Conservation (phyloP, 1,139 yeast species). For the Blastobotrys indianensis region DNA sequence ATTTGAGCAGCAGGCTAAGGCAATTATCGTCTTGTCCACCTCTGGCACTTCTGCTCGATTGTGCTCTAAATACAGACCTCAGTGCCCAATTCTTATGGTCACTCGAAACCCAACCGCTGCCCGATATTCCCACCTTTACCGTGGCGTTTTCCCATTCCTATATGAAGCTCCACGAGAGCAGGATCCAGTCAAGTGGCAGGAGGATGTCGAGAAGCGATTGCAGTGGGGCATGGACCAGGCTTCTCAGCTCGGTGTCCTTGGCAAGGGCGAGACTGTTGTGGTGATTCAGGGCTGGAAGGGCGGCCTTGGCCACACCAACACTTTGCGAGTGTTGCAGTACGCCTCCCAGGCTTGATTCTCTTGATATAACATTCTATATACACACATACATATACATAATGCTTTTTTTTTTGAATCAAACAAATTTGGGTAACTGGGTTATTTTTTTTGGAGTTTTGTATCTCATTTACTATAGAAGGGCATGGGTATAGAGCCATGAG, state of each 20-base stretch:
- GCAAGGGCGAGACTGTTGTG: slow-evolving; percentile 83
- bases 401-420: too few species aligned
- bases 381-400: too few species aligned
- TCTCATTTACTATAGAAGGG: too few species aligned
- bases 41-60: slow-evolving; percentile 94
- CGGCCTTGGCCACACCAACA: slow-evolving; percentile 98
- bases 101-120: slow-evolving; percentile 93
- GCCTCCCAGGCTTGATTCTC: too few species aligned
- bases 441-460: too few species aligned
- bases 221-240: slow-evolving; percentile 93
- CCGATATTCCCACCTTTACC: slow-evolving; percentile 90
- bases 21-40: slow-evolving; percentile 92
- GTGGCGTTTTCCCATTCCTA: slow-evolving; percentile 98
- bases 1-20: slow-evolving; percentile 94
- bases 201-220: slow-evolving; percentile 92
- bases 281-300: slow-evolving; percentile 99
- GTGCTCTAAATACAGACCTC: slow-evolving; percentile 95
- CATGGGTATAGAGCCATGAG: too few species aligned
- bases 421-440: too few species aligned
- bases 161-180: slow-evolving; percentile 61
- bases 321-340: slow-evolving; percentile 59
- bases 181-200: slow-evolving; percentile 69
- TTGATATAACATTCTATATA: too few species aligned
- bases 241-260: slow-evolving; percentile 75
- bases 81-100: slow-evolving; percentile 95